A percentile compares a stretch with the other conserved stretches of the same genome.
These are phyloP conservation scores for Viscum album DNA, from an alignment of 177 flowering plant genomes.

Conservation along the genomic window DNA sequence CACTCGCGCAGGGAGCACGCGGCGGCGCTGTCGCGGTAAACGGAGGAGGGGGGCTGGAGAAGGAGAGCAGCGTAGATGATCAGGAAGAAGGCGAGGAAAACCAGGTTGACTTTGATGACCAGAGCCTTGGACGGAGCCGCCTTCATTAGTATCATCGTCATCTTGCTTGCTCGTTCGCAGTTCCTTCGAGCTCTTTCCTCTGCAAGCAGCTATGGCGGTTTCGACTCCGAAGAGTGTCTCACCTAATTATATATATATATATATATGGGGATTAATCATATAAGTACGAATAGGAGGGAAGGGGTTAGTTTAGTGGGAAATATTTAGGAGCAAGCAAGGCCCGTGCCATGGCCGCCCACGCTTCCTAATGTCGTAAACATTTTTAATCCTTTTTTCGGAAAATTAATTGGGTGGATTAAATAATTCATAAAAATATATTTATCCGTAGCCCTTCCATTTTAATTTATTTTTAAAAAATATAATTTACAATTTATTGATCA, in stretches of 20 bases:
- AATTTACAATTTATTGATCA: too few species aligned
- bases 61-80: constrained; percentile 43
- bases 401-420: too few species aligned
- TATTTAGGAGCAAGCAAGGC: constrained; percentile 6
- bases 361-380: too few species aligned
- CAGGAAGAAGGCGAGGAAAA: constrained; percentile 53
- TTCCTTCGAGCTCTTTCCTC: too few species aligned
- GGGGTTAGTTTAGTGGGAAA: constrained; percentile 22
- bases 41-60: constrained; percentile 39
- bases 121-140: constrained; percentile 48
- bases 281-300: constrained; percentile 3
- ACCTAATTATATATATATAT: neutral
- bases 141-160: constrained; percentile 27
- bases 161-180: too few species aligned
- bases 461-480: too few species aligned
- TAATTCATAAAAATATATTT: too few species aligned
- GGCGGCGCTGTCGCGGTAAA: constrained; percentile 31
- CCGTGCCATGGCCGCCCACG: constrained; percentile 25
- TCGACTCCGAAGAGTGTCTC: neutral
- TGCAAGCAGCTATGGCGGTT: neutral
- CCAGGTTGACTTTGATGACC: constrained; percentile 47
- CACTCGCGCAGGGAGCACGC: constrained; percentile 54
- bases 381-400: too few species aligned
- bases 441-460: too few species aligned
- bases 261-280: neutral